Evolutionary conservation across 192 early-diverging fungal species (phyloP).

Genomic region (Coemansia sp.): DNA sequence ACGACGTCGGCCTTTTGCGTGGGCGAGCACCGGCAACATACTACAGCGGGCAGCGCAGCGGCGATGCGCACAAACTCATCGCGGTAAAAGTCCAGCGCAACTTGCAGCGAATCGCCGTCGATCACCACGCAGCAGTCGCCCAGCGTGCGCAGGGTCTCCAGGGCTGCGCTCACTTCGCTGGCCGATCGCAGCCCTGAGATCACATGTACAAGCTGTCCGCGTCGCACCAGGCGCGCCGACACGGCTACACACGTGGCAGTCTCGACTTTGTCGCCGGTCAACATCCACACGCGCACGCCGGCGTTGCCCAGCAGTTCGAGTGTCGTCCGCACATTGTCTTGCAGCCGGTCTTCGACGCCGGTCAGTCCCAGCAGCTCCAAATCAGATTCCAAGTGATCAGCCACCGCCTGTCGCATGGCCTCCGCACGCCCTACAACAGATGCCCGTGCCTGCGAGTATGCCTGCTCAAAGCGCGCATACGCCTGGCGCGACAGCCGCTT

Average conservation of each 20-base stretch:
- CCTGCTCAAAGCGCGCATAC: conserved; percentile 64
- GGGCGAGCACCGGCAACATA: conserved; percentile 93
- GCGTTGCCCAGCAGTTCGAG: conserved; percentile 88
- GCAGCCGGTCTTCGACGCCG: conserved; percentile 94
- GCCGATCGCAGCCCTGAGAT: conserved; percentile 65
- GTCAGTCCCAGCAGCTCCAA: conserved; percentile 89
- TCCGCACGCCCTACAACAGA: conserved; percentile 69
- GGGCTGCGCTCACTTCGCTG: conserved; percentile 57
- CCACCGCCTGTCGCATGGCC: conserved; percentile 66
- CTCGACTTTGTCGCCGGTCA: conserved; percentile 97
- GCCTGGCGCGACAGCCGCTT: conserved; percentile 74
- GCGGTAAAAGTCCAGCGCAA: conserved; percentile 70
- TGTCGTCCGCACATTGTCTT: conserved; percentile 87
- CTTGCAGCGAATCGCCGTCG: conserved; percentile 87
- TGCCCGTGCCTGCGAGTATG: conserved; percentile 71
- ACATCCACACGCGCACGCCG: conserved; percentile 94
- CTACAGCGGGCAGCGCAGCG: conserved; percentile 75
- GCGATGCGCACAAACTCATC: conserved; percentile 82
- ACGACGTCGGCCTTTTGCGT: conserved; percentile 97
- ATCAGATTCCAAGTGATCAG: conserved; percentile 72
- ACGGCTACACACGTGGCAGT: conserved; percentile 95
- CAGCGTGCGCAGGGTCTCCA: conserved; percentile 70
- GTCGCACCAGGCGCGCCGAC: conserved; percentile 83
- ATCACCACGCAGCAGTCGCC: conserved; percentile 82
- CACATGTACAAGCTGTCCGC: conserved; percentile 83